Conservation (phyloP, 352 stramenopile species). For the Globisporangium ultimum region DNA sequence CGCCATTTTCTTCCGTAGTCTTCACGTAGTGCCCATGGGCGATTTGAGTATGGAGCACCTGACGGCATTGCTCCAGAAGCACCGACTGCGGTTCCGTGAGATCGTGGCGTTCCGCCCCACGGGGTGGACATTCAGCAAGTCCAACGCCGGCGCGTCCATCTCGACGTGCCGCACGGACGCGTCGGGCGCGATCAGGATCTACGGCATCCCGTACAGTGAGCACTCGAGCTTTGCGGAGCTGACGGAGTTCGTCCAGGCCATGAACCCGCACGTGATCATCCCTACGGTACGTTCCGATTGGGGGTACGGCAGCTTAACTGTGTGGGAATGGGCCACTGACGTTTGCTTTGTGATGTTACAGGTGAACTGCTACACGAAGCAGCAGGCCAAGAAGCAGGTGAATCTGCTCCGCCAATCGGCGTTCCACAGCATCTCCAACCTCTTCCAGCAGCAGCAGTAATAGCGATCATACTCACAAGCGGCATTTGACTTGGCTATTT, state of each 20-base stretch:
- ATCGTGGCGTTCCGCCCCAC: constrained; percentile 95
- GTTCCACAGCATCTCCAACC: constrained; percentile 55
- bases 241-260: constrained; percentile 87
- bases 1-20: constrained; percentile 16
- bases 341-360: constrained; percentile 10
- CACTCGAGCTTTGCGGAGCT: constrained; percentile 96
- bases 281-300: constrained; percentile 69
- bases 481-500: too few relatives aligned
- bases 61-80: constrained; percentile 50
- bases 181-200: constrained; percentile 85
- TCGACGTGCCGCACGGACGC: constrained; percentile 77
- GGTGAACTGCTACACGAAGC: constrained; percentile 70
- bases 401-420: constrained; percentile 57
- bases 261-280: constrained; percentile 88
- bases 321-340: not conserved
- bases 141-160: constrained; percentile 43
- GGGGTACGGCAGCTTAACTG: too few relatives aligned
- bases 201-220: constrained; percentile 96
- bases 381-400: constrained; percentile 67
- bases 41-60: constrained; percentile 93
- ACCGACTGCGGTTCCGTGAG: constrained; percentile 63
- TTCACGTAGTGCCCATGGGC: constrained; percentile 93
- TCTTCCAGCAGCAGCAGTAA: constrained; percentile 35
- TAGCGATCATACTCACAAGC: not conserved
- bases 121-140: constrained; percentile 85